Base-by-base conservation (phyloP, 768 basidiomycete genomes). In the Phylloporus arenicola region DNA sequence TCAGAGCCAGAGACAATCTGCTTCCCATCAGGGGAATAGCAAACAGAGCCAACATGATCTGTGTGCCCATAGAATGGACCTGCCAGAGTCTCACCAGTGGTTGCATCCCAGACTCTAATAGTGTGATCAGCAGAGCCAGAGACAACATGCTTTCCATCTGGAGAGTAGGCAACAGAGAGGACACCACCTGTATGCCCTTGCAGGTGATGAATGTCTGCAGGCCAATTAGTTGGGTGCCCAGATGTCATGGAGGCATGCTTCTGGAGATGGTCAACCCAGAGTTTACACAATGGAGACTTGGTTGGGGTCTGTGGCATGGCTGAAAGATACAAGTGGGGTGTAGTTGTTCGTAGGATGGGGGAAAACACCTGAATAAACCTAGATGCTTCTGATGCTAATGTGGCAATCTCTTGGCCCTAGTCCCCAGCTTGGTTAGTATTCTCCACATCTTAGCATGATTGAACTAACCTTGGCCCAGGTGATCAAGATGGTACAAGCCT, bases 391-490 rank as follows among this genome's bases (percentile, higher is more conserved):
- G 47, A 52, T 43, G 41, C 42, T 1, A 52, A n/a, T 4, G 6
- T 39, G 22, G 27, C 41, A 30, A 52, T 24, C 3, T 52, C 47
- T 10, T 38, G 6, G 7, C 6, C 29, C 47, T 52, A 17, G 5
- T 9, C 16, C 12, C 40, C 19, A 12, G 4, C 6, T 27, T 16
- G 9, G 13, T 39, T 22, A 42, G 38, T 40, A 19, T 10, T 19
- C 10, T 40, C 5, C 12, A 20, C 17, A 29, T n/a, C 3, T 40
- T 3, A 14, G 20, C 5, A 31, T 24, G 1, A 2, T 19, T 38
- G 1, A 19, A 3, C 42, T 19, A n/a, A 54, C 53, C 50, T 54
- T 43, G 25, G 37, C 34, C 53, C 53, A 54, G n/a, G 17, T 12
- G 5, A 6, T 4, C 11, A 54, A 8, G 11, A 12, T 40, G 1